Evolutionary conservation across 331 rosid species (phyloP), one percentile per base, ranked within the genome.

Genomic region (Saraca asoca): DNA sequence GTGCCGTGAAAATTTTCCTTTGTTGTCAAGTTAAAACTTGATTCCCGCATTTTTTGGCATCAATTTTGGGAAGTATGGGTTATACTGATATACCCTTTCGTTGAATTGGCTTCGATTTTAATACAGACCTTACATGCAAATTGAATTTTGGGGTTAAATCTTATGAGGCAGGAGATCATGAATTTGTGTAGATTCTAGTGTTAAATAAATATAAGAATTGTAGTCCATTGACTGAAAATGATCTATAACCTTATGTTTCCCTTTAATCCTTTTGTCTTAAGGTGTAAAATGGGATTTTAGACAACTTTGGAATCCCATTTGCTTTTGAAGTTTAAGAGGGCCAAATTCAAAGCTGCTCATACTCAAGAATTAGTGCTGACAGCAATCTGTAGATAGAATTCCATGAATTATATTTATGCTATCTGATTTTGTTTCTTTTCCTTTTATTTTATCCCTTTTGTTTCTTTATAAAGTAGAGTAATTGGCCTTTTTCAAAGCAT

Each of bases 21-120:
- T 31, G 16, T 39, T 10, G 43, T 39, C 1, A 46, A 11, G 16
- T 11, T 5, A 0, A 39, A 51, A 19, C 64, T 72, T 64, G 66
- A 73, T 65, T 70, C 18, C 49, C n/a, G 18, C 43, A 39, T 39
- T 39, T 70, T 70, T 41, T 65, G 48, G 38, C 48, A 51, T 74
- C 70, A 80, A 81, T 81, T 79, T 57, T 56, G 65, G 35, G 61
- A 72, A 51, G 68, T 80, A 71, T 71, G 12, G 59, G 75, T 49
- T 81, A 37, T 31, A 51, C 60, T 29, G 78, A 55, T 54, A 67
- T 44, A 46, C 69, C 71, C 81, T 72, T 76, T 61, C 66, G 70
- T 48, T 57, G 55, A 62, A 55, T 77, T 76, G 70, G 45, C 68
- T 66, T 73, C 17, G 18, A 64, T 58, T 68, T 53, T 70, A 66